Percentiles rank a stretch among this genome's conserved stretches.
phyloP scores from a whole-genome alignment of 2,329 filamentous ascomycete genomes.

The Xylariaceae sp. region DNA sequence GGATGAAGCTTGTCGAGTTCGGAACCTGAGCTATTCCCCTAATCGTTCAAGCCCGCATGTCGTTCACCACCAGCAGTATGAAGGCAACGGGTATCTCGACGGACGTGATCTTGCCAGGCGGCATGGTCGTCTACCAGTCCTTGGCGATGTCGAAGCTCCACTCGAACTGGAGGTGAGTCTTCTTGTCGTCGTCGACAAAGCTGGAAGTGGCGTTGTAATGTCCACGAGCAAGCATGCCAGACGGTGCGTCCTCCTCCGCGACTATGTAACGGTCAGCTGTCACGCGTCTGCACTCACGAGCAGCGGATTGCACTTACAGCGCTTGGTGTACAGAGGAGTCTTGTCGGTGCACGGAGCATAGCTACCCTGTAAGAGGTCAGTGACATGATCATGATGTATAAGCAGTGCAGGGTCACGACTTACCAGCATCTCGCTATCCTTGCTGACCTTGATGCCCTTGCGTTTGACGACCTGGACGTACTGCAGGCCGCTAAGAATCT shows the following conservation, averaged over 20 bases:
- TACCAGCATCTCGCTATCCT: slow-evolving; percentile 98
- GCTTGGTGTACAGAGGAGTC: slow-evolving; percentile 79
- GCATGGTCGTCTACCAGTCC: slow-evolving; percentile 69
- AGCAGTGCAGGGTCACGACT: slow-evolving; percentile 28
- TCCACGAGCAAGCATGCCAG: slow-evolving; percentile 81
- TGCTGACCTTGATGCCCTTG: slow-evolving; percentile 78
- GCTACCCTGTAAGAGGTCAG: slow-evolving; percentile 57
- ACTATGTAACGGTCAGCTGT: slow-evolving; percentile 45
- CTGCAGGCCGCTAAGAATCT: slow-evolving; percentile 90
- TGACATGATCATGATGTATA: neutral
- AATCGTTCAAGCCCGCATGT: too few relatives aligned
- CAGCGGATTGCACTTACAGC: slow-evolving; percentile 57
- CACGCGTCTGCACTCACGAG: too few relatives aligned
- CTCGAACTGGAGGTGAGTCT: slow-evolving; percentile 83
- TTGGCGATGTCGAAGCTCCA: slow-evolving; percentile 97
- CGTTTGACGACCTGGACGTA: slow-evolving; percentile 93
- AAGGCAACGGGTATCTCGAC: too few relatives aligned
- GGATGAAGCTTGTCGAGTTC: too few relatives aligned
- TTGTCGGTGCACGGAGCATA: slow-evolving; percentile 90
- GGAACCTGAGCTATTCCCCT: too few relatives aligned
- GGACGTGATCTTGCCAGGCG: too few relatives aligned
- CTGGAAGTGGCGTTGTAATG: slow-evolving; percentile 84
- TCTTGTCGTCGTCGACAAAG: slow-evolving; percentile 93
- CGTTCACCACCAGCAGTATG: too few relatives aligned
- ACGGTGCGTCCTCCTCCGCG: slow-evolving; percentile 84